phyloP scores from a whole-genome alignment of 768 basidiomycete species.

The Tylopilus sp. region DNA sequence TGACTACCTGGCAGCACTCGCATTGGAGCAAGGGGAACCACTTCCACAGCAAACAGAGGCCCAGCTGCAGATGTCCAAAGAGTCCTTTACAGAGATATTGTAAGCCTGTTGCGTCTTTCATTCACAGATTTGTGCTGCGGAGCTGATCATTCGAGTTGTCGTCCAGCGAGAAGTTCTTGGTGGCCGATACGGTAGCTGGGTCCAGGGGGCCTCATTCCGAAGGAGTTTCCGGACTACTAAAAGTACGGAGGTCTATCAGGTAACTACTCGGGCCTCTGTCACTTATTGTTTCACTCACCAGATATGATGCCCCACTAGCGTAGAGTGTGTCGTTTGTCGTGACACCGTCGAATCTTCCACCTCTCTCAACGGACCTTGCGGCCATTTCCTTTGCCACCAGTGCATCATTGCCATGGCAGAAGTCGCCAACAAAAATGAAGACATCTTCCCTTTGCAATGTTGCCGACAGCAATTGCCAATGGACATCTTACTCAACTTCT shows the following conservation, averaged over 20 bases:
- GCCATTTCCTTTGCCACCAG: conserved; percentile 44
- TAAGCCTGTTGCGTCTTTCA: background rate
- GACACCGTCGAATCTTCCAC: conserved; percentile 25
- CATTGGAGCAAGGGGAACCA: conserved; percentile 31
- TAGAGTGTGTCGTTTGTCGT: conserved; percentile 40
- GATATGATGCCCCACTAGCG: conserved; percentile 1
- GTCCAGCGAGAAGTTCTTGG: conserved; percentile 13
- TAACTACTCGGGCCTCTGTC: background rate
- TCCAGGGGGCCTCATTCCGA: background rate
- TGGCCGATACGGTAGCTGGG: background rate
- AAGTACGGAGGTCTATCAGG: background rate
- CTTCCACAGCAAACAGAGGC: conserved; percentile 21
- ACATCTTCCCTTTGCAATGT: conserved; percentile 49
- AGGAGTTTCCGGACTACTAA: background rate
- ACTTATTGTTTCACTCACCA: background rate
- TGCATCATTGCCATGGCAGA: conserved; percentile 44
- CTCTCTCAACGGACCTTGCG: conserved; percentile 40
- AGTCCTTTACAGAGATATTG: conserved; percentile 12
- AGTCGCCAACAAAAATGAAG: conserved; percentile 44
- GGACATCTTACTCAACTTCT: conserved; percentile 27
- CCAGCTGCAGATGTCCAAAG: conserved; percentile 18
- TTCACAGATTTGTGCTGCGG: too few relatives aligned
- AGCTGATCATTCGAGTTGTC: background rate
- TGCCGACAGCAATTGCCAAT: conserved; percentile 40
- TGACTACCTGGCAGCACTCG: conserved; percentile 24